phyloP scores from a whole-genome alignment of 805 yeast species.

The Wickerhamomyces canadensis region DNA sequence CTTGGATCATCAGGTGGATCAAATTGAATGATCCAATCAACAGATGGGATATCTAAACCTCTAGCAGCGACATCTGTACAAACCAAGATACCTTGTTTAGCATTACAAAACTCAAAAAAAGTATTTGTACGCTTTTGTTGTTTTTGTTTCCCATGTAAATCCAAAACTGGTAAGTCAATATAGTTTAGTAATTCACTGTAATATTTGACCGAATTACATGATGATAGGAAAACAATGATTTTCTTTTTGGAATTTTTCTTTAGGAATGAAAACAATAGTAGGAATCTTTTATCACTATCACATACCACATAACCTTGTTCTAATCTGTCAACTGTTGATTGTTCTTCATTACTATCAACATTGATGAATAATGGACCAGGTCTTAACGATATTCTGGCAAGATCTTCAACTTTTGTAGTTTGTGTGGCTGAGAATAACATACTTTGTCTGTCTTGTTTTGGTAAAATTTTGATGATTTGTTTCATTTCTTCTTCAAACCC shows the following conservation, averaged over 20 bases:
- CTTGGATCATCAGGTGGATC: slow-evolving; percentile 99
- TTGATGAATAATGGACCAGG: slow-evolving; percentile 92
- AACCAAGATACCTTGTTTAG: slow-evolving; percentile 85
- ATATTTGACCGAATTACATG: slow-evolving; percentile 96
- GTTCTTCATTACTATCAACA: slow-evolving; percentile 77
- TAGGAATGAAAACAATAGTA: slow-evolving; percentile 84
- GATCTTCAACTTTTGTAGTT: slow-evolving; percentile 96
- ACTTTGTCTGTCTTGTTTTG: slow-evolving; percentile 88
- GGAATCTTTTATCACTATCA: slow-evolving; percentile 90
- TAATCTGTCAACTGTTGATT: slow-evolving; percentile 91
- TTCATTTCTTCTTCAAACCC: slow-evolving; percentile 99
- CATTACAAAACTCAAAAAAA: slow-evolving; percentile 96
- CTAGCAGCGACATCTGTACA: slow-evolving; percentile 99
- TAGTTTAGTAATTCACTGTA: slow-evolving; percentile 92
- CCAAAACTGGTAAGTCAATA: slow-evolving; percentile 94
- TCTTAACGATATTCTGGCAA: slow-evolving; percentile 92
- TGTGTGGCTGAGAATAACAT: slow-evolving; percentile 99
- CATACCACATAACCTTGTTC: slow-evolving; percentile 99
- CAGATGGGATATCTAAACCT: slow-evolving; percentile 97
- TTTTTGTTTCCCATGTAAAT: slow-evolving; percentile 95
- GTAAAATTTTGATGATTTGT: slow-evolving; percentile 90
- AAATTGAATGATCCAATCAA: slow-evolving; percentile 98
- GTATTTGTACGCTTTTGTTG: slow-evolving; percentile 98
- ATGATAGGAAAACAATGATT: slow-evolving; percentile 88
- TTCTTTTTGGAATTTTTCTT: slow-evolving; percentile 90